Percentiles rank a stretch among this genome's conserved stretches.
Evolutionary conservation across 192 early-diverging fungal species (phyloP).

Genomic region (Rhizoclosmatium globosum): DNA sequence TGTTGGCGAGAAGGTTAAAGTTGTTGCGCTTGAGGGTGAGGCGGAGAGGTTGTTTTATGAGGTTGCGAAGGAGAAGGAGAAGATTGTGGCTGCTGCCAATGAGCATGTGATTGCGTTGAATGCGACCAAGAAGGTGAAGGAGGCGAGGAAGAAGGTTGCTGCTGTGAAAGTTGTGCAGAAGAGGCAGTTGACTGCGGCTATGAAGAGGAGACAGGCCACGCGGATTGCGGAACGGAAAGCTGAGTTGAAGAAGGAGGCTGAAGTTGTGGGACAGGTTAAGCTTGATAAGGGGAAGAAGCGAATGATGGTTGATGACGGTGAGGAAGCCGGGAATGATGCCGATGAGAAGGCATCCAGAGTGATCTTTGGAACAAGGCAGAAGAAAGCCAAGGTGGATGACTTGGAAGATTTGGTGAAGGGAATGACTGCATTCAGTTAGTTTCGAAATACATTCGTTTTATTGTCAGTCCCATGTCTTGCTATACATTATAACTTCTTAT

Average conservation of each 20-base stretch:
- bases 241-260: neutral
- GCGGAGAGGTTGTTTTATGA: conserved; percentile 13
- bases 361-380: neutral
- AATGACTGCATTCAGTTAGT: conserved; percentile 15
- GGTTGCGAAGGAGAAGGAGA: conserved; percentile 19
- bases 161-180: neutral
- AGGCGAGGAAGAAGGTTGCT: neutral
- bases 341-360: neutral
- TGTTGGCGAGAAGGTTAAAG: conserved; percentile 11
- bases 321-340: neutral
- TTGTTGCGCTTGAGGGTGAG: conserved; percentile 18
- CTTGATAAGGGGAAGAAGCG: conserved; percentile 9
- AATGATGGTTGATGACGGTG: conserved; percentile 14
- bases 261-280: neutral
- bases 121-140: conserved; percentile 10
- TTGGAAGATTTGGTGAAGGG: conserved; percentile 33
- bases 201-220: neutral
- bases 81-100: neutral
- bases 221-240: neutral
- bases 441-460: no score
- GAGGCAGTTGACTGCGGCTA: neutral
- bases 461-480: no score
- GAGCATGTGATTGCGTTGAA: conserved; percentile 13
- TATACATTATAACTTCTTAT: no score
- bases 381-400: conserved; percentile 24